Evolutionary conservation across 352 stramenopile species (phyloP).

Genomic region (Nothophytophthora sp.): DNA sequence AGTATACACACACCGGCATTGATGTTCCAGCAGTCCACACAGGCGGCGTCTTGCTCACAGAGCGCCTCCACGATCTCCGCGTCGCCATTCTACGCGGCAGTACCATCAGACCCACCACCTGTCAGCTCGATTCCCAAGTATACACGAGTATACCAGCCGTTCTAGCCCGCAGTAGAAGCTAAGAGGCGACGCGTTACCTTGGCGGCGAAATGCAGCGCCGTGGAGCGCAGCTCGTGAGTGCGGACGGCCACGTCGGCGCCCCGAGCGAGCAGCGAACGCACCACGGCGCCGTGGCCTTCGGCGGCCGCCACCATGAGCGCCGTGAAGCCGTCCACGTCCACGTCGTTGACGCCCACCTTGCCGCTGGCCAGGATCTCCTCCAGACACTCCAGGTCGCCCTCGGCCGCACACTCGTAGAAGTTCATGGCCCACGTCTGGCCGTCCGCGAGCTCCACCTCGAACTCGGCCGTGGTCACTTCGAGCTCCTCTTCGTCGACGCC

Average conservation of each 20-base stretch:
- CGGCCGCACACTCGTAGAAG: conserved; percentile 71
- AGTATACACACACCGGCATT: conserved; percentile 39
- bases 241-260: conserved; percentile 62
- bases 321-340: conserved; percentile 86
- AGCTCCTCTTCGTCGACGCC: conserved; percentile 37
- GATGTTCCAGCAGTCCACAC: conserved; percentile 71
- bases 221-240: conserved; percentile 77
- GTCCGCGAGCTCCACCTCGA: conserved; percentile 62
- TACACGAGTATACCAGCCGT: background rate
- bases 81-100: conserved; percentile 52
- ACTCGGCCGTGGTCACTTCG: conserved; percentile 63
- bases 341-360: conserved; percentile 60
- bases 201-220: conserved; percentile 79
- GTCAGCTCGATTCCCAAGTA: background rate
- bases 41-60: conserved; percentile 53
- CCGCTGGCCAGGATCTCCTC: conserved; percentile 61
- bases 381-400: conserved; percentile 66
- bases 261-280: conserved; percentile 52
- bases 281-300: conserved; percentile 64
- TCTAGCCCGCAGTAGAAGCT: background rate
- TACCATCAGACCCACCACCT: background rate
- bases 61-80: conserved; percentile 67
- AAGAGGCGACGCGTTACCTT: conserved; percentile 37
- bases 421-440: conserved; percentile 62
- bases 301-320: conserved; percentile 83